Conservation (phyloP, 345 rosid species). For the Bruguiera parviflora region DNA sequence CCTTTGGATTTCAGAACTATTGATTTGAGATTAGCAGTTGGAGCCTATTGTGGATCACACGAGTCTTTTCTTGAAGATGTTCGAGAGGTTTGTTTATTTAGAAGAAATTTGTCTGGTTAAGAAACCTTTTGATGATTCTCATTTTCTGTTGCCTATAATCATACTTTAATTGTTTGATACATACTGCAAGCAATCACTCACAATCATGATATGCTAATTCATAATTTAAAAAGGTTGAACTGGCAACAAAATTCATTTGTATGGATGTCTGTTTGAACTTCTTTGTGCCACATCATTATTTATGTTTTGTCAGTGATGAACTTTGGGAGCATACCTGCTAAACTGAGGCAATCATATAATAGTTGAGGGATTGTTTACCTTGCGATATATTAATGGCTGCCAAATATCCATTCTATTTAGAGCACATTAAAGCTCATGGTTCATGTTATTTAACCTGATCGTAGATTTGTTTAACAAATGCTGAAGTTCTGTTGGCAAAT, state of each 20-base stretch:
- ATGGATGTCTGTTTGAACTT: too few relatives aligned
- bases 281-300: too few relatives aligned
- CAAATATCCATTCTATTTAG: too few relatives aligned
- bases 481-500: background rate
- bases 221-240: background rate
- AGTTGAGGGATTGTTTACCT: too few relatives aligned
- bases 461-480: background rate
- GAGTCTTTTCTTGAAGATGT: conserved; percentile 96
- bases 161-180: conserved; percentile 4
- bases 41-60: conserved; percentile 80
- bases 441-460: background rate
- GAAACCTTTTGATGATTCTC: conserved; percentile 6
- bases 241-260: too few relatives aligned
- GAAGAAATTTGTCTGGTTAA: background rate
- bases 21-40: conserved; percentile 88
- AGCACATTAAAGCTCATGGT: too few relatives aligned
- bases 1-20: conserved; percentile 95
- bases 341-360: too few relatives aligned
- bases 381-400: too few relatives aligned
- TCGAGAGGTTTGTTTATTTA: conserved; percentile 59
- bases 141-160: conserved; percentile 6
- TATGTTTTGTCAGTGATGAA: too few relatives aligned
- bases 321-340: too few relatives aligned
- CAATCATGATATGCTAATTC: background rate
- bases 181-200: background rate